Base-by-base conservation (phyloP, 148 eudicot species). In the Euryodendron excelsum region DNA sequence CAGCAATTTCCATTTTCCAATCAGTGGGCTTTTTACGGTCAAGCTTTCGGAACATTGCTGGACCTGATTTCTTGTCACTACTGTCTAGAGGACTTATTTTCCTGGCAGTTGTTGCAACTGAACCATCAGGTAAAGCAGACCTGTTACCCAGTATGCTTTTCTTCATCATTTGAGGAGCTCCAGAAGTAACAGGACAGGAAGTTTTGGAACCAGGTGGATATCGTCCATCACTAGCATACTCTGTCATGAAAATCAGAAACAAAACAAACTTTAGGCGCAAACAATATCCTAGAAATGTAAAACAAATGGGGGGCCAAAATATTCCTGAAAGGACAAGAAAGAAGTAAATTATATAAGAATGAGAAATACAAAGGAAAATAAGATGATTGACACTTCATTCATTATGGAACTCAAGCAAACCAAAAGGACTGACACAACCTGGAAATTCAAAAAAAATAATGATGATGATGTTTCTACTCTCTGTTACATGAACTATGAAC, bases 151-250 rank as follows among this genome's bases (percentile, higher is more conserved):
- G 69, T 33, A 75, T 69, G 50, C 47, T 74, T 59, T 86, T 89
- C 82, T 78, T 86, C 72, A 69, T 84, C 52, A 79, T 45, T 72
- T 81, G 84, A 63, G 87, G 88, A 79, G 90, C 82, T 64, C 79
- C 84, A 56, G 88, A 77, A 55, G 80, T 89, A 65, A 72, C 75
- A 23, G 80, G 63, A 72, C 77, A 70, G 41, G 85, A 77, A n/a
- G 77, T 79, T 77, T 55, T 87, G 13, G 88, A 78, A 67, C 88
- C 80, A 52, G 82, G 87, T 55, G 87, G 88, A 80, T 81, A 83
- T 36, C 87, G 84, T 37, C 93, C 93, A 83, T 87, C 91, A 80
- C 89, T 86, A 8, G 81, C 91, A 80, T 86, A 85, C 79, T 92
- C 98, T 90, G 89, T 76, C 73, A 67, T 83, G 62, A 84, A 73